phyloP scores from a whole-genome alignment of 1,284 basidiomycete genomes.

The Taiwanofungus camphoratus region DNA sequence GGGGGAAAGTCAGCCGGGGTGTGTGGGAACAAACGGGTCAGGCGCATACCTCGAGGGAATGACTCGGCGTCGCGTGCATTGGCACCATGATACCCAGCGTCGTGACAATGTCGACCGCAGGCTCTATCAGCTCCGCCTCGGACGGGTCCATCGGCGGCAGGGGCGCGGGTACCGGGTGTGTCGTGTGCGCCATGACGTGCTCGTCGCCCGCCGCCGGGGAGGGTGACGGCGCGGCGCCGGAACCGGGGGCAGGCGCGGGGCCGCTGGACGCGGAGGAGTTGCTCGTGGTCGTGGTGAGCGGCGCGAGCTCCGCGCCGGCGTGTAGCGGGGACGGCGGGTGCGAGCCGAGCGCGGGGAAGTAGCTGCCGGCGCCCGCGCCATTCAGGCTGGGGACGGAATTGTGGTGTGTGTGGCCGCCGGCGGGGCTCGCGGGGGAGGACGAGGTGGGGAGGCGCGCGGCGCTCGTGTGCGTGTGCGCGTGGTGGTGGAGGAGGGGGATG shows the following conservation, averaged over 20 bases:
- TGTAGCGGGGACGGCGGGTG: conserved; percentile 15
- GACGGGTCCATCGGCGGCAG: conserved; percentile 7
- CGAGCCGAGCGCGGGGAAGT: conserved; percentile 17
- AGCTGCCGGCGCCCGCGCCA: conserved; percentile 9
- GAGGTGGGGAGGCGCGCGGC: conserved; percentile 11
- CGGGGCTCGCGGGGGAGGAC: conserved; percentile 13
- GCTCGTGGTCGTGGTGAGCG: conserved; percentile 25
- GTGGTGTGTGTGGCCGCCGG: conserved; percentile 8
- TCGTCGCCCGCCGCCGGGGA: conserved; percentile 6
- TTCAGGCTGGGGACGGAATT: not conserved
- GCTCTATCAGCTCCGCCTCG: conserved; percentile 19
- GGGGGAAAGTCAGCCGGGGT: too few relatives aligned
- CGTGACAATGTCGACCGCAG: conserved; percentile 40
- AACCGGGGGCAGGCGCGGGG: not conserved
- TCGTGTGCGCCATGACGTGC: conserved; percentile 3
- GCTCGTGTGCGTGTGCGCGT: conserved; percentile 18
- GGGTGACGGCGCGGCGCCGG: not conserved
- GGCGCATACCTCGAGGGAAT: conserved; percentile 46
- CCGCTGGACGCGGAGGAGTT: conserved; percentile 23
- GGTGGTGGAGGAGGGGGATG: conserved; percentile 24
- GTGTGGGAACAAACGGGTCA: not conserved
- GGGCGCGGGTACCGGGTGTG: conserved; percentile 1
- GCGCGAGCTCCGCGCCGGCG: conserved; percentile 21
- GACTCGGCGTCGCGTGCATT: conserved; percentile 52
- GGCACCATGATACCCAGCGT: conserved; percentile 44